These are phyloP conservation scores for Lipomyces starkeyi DNA, from an alignment of 805 yeast genomes.

Conservation along the genomic window DNA sequence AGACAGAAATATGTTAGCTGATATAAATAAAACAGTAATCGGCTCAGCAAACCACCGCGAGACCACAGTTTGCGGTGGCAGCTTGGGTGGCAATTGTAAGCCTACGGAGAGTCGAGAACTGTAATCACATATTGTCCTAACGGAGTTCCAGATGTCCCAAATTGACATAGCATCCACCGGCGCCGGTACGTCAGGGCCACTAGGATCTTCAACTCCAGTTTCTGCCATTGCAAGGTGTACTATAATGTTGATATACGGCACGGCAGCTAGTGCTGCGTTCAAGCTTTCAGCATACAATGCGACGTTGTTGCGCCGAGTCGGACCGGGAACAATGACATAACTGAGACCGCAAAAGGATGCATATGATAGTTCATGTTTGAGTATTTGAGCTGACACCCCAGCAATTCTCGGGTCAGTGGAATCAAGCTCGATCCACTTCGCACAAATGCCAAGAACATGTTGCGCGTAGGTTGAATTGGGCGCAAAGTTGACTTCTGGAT, in stretches of 20 bases:
- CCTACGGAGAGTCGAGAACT: constrained; percentile 68
- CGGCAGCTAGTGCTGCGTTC: constrained; percentile 44
- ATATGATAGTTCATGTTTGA: constrained; percentile 62
- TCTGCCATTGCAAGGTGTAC: constrained; percentile 43
- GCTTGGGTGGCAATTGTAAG: constrained; percentile 70
- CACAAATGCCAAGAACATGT: constrained; percentile 56
- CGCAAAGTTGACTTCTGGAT: constrained; percentile 25
- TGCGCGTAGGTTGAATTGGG: constrained; percentile 24
- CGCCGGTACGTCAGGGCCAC: not conserved
- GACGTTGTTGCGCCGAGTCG: constrained; percentile 60
- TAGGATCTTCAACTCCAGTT: constrained; percentile 34
- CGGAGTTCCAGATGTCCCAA: constrained; percentile 78
- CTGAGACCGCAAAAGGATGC: constrained; percentile 65
- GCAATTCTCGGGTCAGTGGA: constrained; percentile 57
- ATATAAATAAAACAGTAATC: constrained; percentile 59
- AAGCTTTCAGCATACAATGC: constrained; percentile 57
- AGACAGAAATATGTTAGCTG: constrained; percentile 61
- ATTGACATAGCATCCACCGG: constrained; percentile 58
- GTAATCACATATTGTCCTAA: constrained; percentile 62
- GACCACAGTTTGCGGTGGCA: constrained; percentile 57
- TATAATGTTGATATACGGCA: constrained; percentile 36
- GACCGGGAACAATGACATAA: constrained; percentile 67
- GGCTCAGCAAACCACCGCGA: constrained; percentile 75
- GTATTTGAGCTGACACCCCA: constrained; percentile 61
- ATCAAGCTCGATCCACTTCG: constrained; percentile 76